Percentiles rank a stretch among this genome's conserved stretches.
Conservation (phyloP, 2,329 filamentous ascomycete genomes). For the Oidium heveae region DNA sequence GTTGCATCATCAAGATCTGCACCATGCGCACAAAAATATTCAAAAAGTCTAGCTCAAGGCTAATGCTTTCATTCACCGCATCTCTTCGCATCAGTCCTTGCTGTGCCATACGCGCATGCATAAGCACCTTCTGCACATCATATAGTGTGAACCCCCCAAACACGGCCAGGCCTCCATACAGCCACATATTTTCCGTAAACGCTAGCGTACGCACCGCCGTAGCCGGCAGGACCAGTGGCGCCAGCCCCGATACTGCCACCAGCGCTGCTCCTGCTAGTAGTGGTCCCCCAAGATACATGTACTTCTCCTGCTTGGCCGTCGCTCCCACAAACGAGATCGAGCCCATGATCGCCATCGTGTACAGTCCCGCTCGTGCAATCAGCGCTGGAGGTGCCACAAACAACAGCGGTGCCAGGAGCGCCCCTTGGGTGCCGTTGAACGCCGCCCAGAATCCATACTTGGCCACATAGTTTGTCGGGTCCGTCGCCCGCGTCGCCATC, state of each 20-base stretch:
- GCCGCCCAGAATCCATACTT: conserved; percentile 87
- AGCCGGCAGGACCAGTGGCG: conserved; percentile 67
- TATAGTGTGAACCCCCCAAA: conserved; percentile 99
- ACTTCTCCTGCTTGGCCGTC: conserved; percentile 97
- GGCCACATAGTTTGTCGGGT: conserved; percentile 76
- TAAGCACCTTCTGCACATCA: conserved; percentile 83
- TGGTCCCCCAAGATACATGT: conserved; percentile 87
- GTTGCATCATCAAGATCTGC: conserved; percentile 50
- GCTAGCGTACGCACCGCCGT: conserved; percentile 73
- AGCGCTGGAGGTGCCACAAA: conserved; percentile 72
- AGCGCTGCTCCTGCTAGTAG: conserved; percentile 82
- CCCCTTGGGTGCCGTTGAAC: conserved; percentile 89
- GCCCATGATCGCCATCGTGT: conserved; percentile 96
- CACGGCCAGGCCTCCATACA: conserved; percentile 83
- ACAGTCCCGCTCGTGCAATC: conserved; percentile 79
- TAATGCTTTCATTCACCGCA: conserved; percentile 82
- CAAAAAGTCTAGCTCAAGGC: conserved; percentile 85
- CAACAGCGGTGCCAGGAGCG: conserved; percentile 61
- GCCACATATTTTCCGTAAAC: conserved; percentile 77
- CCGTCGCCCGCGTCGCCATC: conserved; percentile 63
- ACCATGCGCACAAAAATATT: conserved; percentile 98
- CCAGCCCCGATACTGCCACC: conserved; percentile 74
- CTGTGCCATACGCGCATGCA: conserved; percentile 71
- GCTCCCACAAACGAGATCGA: conserved; percentile 83
- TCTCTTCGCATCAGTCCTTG: conserved; percentile 61